Evolutionary conservation across 805 yeast species (phyloP).

Genomic region (Saturnispora mendoncae): DNA sequence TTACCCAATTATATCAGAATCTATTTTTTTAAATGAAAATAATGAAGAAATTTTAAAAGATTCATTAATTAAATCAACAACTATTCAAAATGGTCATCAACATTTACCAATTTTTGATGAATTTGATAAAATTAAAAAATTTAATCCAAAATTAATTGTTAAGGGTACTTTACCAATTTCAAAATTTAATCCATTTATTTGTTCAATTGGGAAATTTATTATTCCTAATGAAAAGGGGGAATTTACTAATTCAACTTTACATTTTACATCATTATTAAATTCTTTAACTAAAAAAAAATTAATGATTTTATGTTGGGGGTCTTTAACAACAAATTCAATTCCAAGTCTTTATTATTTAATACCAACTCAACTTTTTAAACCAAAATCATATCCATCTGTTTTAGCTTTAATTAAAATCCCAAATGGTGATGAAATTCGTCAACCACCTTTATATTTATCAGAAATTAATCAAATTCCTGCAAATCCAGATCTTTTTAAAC

Average conservation of each 20-base stretch:
- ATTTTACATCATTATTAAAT: slow-evolving; percentile 60
- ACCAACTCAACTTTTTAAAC: slow-evolving; percentile 34
- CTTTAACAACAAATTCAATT: slow-evolving; percentile 39
- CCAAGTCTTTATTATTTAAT: slow-evolving; percentile 54
- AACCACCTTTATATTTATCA: slow-evolving; percentile 38
- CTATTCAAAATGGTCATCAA: slow-evolving; percentile 22
- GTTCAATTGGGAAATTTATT: slow-evolving; percentile 50
- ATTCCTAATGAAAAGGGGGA: slow-evolving; percentile 55
- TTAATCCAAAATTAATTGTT: slow-evolving; percentile 34
- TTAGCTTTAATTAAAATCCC: slow-evolving; percentile 64
- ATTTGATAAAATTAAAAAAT: slow-evolving; percentile 25
- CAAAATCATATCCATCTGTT: slow-evolving; percentile 51
- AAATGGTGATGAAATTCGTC: slow-evolving; percentile 64
- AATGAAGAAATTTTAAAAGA: slow-evolving; percentile 21
- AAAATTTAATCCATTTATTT: slow-evolving; percentile 42
- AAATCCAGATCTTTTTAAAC: slow-evolving; percentile 17
- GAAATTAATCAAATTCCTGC: slow-evolving; percentile 15
- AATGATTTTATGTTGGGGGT: slow-evolving; percentile 70
- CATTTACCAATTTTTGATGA: slow-evolving; percentile 29
- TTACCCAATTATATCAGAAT: slow-evolving; percentile 15
- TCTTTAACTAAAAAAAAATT: slow-evolving; percentile 42
- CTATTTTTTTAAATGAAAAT: slow-evolving; percentile 38
- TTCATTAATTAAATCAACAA: not conserved
- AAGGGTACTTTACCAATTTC: slow-evolving; percentile 53
- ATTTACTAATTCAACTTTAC: slow-evolving; percentile 52